A percentile compares a stretch with the other conserved stretches of the same genome.
These are phyloP conservation scores for Cantharellus anzutake DNA, from an alignment of 768 basidiomycete species.

Conservation along the genomic window DNA sequence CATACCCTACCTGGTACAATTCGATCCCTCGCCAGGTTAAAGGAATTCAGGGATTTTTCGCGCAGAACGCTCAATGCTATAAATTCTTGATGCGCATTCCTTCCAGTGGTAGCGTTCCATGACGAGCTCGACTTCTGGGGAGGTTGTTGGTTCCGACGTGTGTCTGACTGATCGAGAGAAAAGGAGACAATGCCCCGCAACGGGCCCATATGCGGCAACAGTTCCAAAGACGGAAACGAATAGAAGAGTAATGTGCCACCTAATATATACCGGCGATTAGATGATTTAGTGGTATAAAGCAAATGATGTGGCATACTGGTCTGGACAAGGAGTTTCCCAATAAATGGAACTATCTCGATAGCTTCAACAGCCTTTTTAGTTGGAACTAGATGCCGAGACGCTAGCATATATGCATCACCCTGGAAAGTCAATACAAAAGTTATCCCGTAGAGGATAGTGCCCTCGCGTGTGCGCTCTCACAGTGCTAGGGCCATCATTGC, in stretches of 20 bases:
- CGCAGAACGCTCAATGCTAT: too few species aligned
- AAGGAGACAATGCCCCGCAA: slow-evolving; percentile 65
- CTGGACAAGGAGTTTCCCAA: slow-evolving; percentile 54
- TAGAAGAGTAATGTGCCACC: slow-evolving; percentile 49
- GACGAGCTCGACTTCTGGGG: background rate
- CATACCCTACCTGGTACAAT: too few species aligned
- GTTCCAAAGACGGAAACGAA: slow-evolving; percentile 61
- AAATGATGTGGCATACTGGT: slow-evolving; percentile 31
- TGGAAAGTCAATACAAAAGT: slow-evolving; percentile 12
- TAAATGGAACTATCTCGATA: slow-evolving; percentile 58
- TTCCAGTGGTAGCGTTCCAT: too few species aligned
- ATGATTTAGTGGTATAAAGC: background rate
- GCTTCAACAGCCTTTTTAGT: slow-evolving; percentile 57
- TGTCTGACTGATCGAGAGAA: slow-evolving; percentile 49
- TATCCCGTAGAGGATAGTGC: too few species aligned
- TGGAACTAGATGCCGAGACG: slow-evolving; percentile 52
- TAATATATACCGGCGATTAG: slow-evolving; percentile 4
- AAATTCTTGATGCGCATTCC: too few species aligned
- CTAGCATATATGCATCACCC: slow-evolving; percentile 38
- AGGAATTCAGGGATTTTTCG: too few species aligned
- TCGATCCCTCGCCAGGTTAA: too few species aligned
- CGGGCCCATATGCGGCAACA: slow-evolving; percentile 50
- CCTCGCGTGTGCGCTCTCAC: slow-evolving; percentile 16
- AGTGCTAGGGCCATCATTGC: slow-evolving; percentile 32
- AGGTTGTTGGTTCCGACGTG: background rate